Base-by-base conservation (phyloP, 129 eudicot species). In the Tagetes erecta region DNA sequence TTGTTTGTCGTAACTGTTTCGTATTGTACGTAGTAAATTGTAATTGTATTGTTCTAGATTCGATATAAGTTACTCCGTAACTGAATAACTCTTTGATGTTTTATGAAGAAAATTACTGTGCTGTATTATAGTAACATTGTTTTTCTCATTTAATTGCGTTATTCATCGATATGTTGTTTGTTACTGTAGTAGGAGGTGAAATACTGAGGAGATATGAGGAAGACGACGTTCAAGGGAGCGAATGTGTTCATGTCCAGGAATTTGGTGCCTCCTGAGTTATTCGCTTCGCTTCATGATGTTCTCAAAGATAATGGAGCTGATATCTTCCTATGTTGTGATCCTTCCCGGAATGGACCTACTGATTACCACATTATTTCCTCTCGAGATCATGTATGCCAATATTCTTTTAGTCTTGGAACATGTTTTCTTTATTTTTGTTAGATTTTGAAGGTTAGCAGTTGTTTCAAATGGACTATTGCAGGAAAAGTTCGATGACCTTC, bases 241-340 rank as follows among this genome's bases (percentile, higher is more conserved):
- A 94, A 88, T 51, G 97, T 94, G 30, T 94, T 84, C 89, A 85
- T 94, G 97, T 94, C 98, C 7, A 80, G 97, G 56, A 94, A 83
- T 59, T 72, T 94, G 60, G 98, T 94, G 14, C 93, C 98, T 27
- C 97, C 98, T 14, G 98, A 94, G 82, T 45, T 83, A 36, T 90
- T 81, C 72, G 96, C 82, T 70, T 72, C 93, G n/a, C 91, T 94
- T 41, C 96, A 81, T 71, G 97, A 94, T 39, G 93, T 91, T 52
- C 84, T 94, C 59, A 94, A 90, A 82, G 89, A 83, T 64, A 88
- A 88, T 67, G 97, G 96, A 62, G 98, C 98, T 7, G 79, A 82
- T 2, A 80, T 90, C 41, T 78, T 88, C 53, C 91, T 86, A n/a
- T 90, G 98, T 71, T 94, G 89, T 80, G 88, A 94, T 75, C 97